Base-by-base conservation (phyloP, 2,329 filamentous ascomycete genomes). In the Xylariales sp. region DNA sequence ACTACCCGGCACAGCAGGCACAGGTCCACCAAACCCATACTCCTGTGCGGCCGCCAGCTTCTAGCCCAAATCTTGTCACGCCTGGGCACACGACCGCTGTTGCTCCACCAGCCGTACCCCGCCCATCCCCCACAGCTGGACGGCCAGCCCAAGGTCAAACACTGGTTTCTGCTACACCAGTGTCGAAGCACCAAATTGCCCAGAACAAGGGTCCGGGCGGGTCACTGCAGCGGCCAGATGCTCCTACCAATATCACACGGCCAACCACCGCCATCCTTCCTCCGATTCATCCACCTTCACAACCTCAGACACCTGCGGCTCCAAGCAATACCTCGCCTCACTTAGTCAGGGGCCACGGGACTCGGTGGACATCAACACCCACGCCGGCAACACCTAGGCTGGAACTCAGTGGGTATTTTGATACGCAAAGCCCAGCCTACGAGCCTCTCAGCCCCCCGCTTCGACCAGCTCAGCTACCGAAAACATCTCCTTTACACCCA, bases 391-490 rank as follows among this genome's bases (percentile, higher is more conserved):
- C 79, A 2, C 79, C 79, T 2, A 55, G 58, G 4, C 49, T 53
- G 42, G 53, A 56, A 17, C 38, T 43, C 20, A 46, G 48, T 19
- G 56, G 52, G 11, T 55, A 60, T 32, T 64, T 60, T 33, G 66
- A 69, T 32, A 55, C 65, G 13, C 64, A 67, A 23, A 76, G 74
- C 41, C 79, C 79, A 3, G 66, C 69, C 4, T 71, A 65, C 40
- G 79, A 83, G 47, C 76, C 76, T 1, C 61, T 81, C 4, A 83
- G 78, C 44, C 79, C 78, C 3, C 63, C 74, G 2, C 54, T 61
- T 29, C 59, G 57, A 20, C 53, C 62, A 33, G 55, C 63, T 23
- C 60, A 63, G 13, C 42, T 67, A 12, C 54, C 61, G 14, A 60
- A 58, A 29, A 50, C 56, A 25, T 44, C 61, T 45, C 48, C 60